Percentiles rank a stretch among this genome's conserved stretches.
phyloP scores from a whole-genome alignment of 2,329 filamentous ascomycete species.

The Pseudogymnoascus sp. region DNA sequence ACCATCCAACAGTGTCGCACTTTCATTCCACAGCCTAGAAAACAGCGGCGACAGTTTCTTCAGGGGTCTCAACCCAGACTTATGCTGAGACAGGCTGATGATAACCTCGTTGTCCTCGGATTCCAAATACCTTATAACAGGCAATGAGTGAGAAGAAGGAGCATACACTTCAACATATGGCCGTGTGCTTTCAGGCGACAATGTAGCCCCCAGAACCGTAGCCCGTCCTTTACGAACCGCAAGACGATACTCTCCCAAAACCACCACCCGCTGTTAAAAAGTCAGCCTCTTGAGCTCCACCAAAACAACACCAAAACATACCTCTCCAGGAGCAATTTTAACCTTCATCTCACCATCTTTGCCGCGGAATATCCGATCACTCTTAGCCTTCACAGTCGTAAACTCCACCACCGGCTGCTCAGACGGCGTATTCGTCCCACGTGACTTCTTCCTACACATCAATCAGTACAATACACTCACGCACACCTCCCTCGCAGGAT shows the following conservation, averaged over 20 bases:
- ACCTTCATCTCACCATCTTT: slow-evolving; percentile 29
- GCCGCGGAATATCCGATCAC: not conserved
- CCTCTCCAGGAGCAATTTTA: slow-evolving; percentile 43
- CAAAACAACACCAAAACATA: not conserved
- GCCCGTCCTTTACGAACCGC: slow-evolving; percentile 54
- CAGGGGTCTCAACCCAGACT: slow-evolving; percentile 45
- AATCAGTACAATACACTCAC: not conserved
- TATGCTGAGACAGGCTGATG: slow-evolving; percentile 46
- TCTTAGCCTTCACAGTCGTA: slow-evolving; percentile 1
- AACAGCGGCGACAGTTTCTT: slow-evolving; percentile 60
- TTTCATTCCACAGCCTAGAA: slow-evolving; percentile 56
- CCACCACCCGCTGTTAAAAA: slow-evolving; percentile 39
- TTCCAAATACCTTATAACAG: slow-evolving; percentile 49
- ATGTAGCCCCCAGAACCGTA: slow-evolving; percentile 56
- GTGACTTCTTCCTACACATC: slow-evolving; percentile 1
- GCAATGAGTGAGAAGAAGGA: slow-evolving; percentile 62
- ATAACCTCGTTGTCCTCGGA: slow-evolving; percentile 45
- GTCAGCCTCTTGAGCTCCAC: not conserved
- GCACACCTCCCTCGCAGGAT: not conserved
- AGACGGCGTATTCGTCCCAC: slow-evolving; percentile 1
- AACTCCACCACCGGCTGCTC: not conserved
- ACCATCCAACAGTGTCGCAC: slow-evolving; percentile 24
- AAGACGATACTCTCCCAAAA: slow-evolving; percentile 63
- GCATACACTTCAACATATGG: slow-evolving; percentile 45
- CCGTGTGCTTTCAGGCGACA: slow-evolving; percentile 40